Conservation (phyloP, 371 early-diverging fungal genomes). For the Actinomortierella wolfii region DNA sequence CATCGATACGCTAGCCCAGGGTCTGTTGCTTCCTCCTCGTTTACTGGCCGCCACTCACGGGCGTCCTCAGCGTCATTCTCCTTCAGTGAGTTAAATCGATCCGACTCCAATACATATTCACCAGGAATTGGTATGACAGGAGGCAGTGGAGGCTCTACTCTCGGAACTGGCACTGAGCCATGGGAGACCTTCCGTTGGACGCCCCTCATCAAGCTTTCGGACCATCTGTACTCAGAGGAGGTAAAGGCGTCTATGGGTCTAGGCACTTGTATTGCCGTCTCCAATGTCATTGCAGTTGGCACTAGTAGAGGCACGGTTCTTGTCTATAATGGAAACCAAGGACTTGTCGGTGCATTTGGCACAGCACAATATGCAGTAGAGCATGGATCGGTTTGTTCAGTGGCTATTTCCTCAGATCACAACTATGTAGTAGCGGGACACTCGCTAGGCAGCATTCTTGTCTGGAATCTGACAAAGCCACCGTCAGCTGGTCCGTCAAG, state of each 20-base stretch:
- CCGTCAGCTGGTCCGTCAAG: conserved; percentile 46
- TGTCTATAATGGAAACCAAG: conserved; percentile 74
- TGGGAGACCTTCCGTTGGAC: conserved; percentile 82
- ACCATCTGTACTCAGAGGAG: conserved; percentile 66
- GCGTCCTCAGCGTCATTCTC: conserved; percentile 36
- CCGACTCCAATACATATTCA: conserved; percentile 25
- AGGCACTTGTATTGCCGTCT: conserved; percentile 32
- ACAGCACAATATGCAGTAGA: conserved; percentile 49
- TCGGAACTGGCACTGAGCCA: conserved; percentile 47
- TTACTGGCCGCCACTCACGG: conserved; percentile 39
- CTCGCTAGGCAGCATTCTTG: conserved; percentile 69
- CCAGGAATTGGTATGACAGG: not conserved
- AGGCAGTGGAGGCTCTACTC: too few relatives aligned
- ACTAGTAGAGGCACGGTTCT: conserved; percentile 75
- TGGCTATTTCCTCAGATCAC: conserved; percentile 74
- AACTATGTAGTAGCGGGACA: conserved; percentile 73
- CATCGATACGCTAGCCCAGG: conserved; percentile 26
- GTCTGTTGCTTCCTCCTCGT: conserved; percentile 39
- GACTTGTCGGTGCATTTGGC: conserved; percentile 67
- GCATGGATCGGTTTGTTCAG: conserved; percentile 72
- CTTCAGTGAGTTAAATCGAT: conserved; percentile 24
- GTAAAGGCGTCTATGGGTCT: conserved; percentile 45
- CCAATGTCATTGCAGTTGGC: conserved; percentile 69
- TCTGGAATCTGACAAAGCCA: conserved; percentile 74
- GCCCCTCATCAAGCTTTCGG: conserved; percentile 66